Evolutionary conservation across 208 protist genomes (phyloP), one percentile per base, ranked within the genome.

Genomic region (Crithidia expoeki): DNA sequence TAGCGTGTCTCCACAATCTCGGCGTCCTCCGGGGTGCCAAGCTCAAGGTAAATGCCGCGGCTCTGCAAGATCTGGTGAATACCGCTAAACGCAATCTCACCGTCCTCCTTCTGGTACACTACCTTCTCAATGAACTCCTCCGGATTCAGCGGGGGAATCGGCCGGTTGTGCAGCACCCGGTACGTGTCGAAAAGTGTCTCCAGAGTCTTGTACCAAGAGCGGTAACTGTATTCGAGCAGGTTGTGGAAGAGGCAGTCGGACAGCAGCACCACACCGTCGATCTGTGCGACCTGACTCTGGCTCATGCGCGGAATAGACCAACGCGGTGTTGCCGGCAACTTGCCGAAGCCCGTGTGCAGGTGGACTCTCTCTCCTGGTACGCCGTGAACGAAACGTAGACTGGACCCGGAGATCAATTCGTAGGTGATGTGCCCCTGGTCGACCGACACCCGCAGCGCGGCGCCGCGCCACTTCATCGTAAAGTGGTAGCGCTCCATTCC

Each of bases 1-100:
- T 94, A 93, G 23, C 88, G 86, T 27, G 92, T 97, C 78, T 95
- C 89, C 0, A 97, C 90, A 67, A 97, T 95, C 57, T 97, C 89
- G 5, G 90, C 90, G 59, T 97, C 92, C 52, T 93, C 84, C 4
- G 90, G 86, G 12, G 88, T 86, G 47, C 92, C 92, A 14, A 97
- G 80, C 50, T 92, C 89, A 14, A 95, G 70, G 58, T 89, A 72
- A 44, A 97, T 86, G 36, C 79, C 81, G 58, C 92, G 84, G 28
- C 72, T 57, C 25, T 84, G 76, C 32, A 97, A 68, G 30, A 97
- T 87, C 42, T 93, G 89, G 52, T 94, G 79, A 65, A 97, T 91
- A 52, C 92, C 92, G 69, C 84, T 95, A 68, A 94, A 95, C 4
- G 89, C 79, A 70, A 94, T 92, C 59, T 84, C 86, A 30, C 77